Conservation (phyloP, 2,329 filamentous ascomycete genomes). For the Colletotrichum nymphaeae region DNA sequence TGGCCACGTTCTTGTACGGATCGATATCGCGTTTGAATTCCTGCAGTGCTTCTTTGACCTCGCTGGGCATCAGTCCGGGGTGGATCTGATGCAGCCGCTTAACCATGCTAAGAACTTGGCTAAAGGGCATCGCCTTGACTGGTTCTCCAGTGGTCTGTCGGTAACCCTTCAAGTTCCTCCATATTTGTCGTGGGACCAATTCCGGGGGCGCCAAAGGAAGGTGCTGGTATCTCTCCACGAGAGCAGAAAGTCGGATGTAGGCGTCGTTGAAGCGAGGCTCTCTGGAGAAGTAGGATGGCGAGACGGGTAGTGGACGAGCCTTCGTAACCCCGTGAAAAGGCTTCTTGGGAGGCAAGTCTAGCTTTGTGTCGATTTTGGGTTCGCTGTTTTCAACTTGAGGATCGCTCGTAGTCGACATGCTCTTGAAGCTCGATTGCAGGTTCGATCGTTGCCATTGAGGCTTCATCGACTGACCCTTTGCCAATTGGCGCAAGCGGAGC, state of each 20-base stretch:
- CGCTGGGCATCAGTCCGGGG: slow-evolving; percentile 77
- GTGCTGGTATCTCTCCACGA: slow-evolving; percentile 77
- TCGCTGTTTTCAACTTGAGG: not conserved
- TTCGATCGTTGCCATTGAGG: slow-evolving; percentile 39
- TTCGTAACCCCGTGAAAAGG: slow-evolving; percentile 53
- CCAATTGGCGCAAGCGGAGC: slow-evolving; percentile 46
- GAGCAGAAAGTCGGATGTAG: slow-evolving; percentile 77
- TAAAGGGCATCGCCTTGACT: slow-evolving; percentile 82
- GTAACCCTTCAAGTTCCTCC: slow-evolving; percentile 84
- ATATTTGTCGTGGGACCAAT: slow-evolving; percentile 79
- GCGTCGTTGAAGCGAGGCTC: slow-evolving; percentile 89
- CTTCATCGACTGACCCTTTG: slow-evolving; percentile 45
- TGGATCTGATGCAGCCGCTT: slow-evolving; percentile 88
- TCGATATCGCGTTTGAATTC: slow-evolving; percentile 82
- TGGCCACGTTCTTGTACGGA: slow-evolving; percentile 72
- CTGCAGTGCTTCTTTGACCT: slow-evolving; percentile 73
- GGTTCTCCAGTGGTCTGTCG: slow-evolving; percentile 76
- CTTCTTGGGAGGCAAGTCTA: slow-evolving; percentile 31
- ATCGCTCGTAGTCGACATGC: slow-evolving; percentile 37
- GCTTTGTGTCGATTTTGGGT: not conserved
- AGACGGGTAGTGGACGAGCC: slow-evolving; percentile 83
- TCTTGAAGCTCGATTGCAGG: slow-evolving; percentile 43
- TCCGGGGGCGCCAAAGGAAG: slow-evolving; percentile 76
- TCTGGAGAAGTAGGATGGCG: slow-evolving; percentile 94
- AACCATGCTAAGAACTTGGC: slow-evolving; percentile 78